Evolutionary conservation across 176 grass and related monocot species (phyloP), one percentile per base, ranked within the genome.

Genomic region (Typha latifolia): DNA sequence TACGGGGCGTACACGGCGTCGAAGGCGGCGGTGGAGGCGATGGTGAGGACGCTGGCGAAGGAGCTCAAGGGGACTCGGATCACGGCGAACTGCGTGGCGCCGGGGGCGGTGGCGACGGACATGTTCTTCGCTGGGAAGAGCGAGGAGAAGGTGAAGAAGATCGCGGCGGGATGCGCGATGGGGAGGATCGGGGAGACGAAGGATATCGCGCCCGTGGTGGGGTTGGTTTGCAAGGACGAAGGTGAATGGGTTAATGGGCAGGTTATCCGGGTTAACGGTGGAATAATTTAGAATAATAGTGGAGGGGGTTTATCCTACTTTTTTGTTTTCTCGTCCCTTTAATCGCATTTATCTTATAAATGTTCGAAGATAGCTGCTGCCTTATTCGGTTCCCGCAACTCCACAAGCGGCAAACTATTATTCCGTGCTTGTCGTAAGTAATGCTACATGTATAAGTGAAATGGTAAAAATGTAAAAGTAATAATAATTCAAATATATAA

Each of bases 201-300:
- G 3, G 80, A 83, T 49, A 73, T 83, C 3, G 68, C 47, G 1
- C 80, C 80, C 14, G 63, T 83, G 12, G 80, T 83, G 2, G 74
- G 74, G 1, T 83, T 83, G 47, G 57, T 83, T 3, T 77, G 68
- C 65, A 47, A 66, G 23, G 80, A 83, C 61, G 74, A 16, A 3
- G 80, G 66, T 2, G 24, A 12, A 11, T 83, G 80, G 80, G 73
- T 83, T 32, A 83, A 83, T 66, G 63, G 74, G 5, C 80, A 78
- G 47, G 80, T 83, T 51, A 47, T 83, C 55, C 63, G 80, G 24
- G 72, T 48, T 26, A 82, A 82, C 20, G 79, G 72, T 11, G 79
- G 79, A 62, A 26, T 26, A 26, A 26, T 26, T 26, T 26, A 26
- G 24, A 2, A 26, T n/a, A n/a, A n/a, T n/a, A n/a, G n/a, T n/a